Percentiles rank a stretch among this genome's conserved stretches.
Conservation (phyloP, 768 basidiomycete genomes). For the Leucocoprinus birnbaumii region DNA sequence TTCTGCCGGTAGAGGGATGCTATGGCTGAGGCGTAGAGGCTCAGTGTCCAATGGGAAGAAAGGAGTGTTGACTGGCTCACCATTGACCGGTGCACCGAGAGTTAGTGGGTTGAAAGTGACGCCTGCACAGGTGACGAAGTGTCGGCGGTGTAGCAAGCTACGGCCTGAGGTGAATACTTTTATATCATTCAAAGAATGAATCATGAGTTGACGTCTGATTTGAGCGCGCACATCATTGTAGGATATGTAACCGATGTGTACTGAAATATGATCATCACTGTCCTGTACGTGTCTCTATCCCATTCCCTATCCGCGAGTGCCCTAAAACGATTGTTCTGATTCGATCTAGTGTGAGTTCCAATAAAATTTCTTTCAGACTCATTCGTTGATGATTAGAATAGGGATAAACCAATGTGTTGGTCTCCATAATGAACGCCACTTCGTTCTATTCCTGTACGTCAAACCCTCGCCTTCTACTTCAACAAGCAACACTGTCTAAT, state of each 20-base stretch:
- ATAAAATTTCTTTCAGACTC: not conserved
- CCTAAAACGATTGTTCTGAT: not conserved
- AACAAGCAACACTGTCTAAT: not conserved
- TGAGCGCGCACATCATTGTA: slow-evolving; percentile 89
- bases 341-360: slow-evolving; percentile 24
- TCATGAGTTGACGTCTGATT: not conserved
- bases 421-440: slow-evolving; percentile 92
- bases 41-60: slow-evolving; percentile 28
- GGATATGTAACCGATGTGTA: slow-evolving; percentile 87
- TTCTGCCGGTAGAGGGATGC: slow-evolving; percentile 33
- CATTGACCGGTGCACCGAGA: slow-evolving; percentile 14
- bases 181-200: no score
- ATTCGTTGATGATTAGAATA: slow-evolving; percentile 24
- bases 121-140: slow-evolving; percentile 53
- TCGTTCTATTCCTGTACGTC: slow-evolving; percentile 88
- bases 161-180: slow-evolving; percentile 72
- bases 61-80: slow-evolving; percentile 13
- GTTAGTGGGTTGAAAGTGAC: slow-evolving; percentile 46
- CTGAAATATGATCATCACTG: slow-evolving; percentile 92
- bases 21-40: slow-evolving; percentile 53
- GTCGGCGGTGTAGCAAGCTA: slow-evolving; percentile 62
- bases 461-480: not conserved
- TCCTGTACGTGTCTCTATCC: slow-evolving; percentile 56
- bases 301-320: slow-evolving; percentile 2
- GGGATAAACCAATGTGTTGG: slow-evolving; percentile 99